Evolutionary conservation across 371 early-diverging fungal genomes (phyloP).

Genomic region (Aphelidium insulamus): DNA sequence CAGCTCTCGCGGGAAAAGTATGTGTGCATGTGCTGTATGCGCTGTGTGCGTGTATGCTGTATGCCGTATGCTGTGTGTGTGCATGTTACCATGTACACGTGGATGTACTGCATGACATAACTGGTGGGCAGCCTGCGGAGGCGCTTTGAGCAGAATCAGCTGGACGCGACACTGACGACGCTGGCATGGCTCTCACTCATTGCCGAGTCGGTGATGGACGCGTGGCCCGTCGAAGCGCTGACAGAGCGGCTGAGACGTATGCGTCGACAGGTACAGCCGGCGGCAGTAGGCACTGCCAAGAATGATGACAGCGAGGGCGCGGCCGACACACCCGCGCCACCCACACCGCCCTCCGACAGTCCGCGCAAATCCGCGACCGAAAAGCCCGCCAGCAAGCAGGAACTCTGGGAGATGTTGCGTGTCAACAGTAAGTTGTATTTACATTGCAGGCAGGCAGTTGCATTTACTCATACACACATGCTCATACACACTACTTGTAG

Average conservation of each 20-base stretch:
- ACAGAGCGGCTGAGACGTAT: no score
- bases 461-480: not conserved
- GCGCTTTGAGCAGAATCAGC: slow-evolving; percentile 80
- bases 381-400: slow-evolving; percentile 17
- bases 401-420: slow-evolving; percentile 77
- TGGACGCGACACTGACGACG: slow-evolving; percentile 67
- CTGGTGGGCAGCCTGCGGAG: slow-evolving; percentile 32
- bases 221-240: slow-evolving; percentile 23
- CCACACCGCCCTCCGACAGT: not conserved
- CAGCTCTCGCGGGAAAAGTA: slow-evolving; percentile 56
- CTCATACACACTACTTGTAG: slow-evolving; percentile 15
- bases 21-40: slow-evolving; percentile 1
- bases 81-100: not conserved
- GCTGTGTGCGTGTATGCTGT: not conserved
- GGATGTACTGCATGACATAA: not conserved
- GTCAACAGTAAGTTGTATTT: slow-evolving; percentile 28
- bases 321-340: slow-evolving; percentile 3
- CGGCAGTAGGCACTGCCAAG: no score
- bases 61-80: not conserved
- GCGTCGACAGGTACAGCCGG: no score
- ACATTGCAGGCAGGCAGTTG: not conserved
- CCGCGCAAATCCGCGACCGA: slow-evolving; percentile 1
- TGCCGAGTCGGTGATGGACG: slow-evolving; percentile 43
- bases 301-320: not conserved
- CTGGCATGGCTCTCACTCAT: slow-evolving; percentile 51